Base-by-base conservation (phyloP, 2,329 filamentous ascomycete genomes). In the Colletotrichum caudatum region DNA sequence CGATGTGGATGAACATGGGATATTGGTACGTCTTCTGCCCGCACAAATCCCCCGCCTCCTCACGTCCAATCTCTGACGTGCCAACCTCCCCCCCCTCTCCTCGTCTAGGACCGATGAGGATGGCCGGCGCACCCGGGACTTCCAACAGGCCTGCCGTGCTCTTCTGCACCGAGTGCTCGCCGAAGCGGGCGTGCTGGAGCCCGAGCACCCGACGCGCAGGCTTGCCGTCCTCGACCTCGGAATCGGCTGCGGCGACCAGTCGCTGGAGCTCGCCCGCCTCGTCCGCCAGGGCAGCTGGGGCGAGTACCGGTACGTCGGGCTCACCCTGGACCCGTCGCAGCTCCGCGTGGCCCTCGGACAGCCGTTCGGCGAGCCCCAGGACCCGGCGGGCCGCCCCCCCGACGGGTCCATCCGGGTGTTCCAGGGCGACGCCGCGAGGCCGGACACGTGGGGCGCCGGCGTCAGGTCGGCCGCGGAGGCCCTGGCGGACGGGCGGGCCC, bases 1-100 rank as follows among this genome's bases (percentile, higher is more conserved):
- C 82, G n/a, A 88, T 89, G 87, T 90, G 88, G 88, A 90, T 90
- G 87, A 90, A 90, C 68, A 84, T 90, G 79, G 88, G 88, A 0
- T 90, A 87, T 71, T 90, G 88, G 88, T 85, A 84, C 76, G 85
- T 81, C 3, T 7, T 9, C 1, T 50, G 12, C 14, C 16, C 41
- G 41, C 5, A 6, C 41, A 3, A 8, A 18, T 44, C 16, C 41
- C 54, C 33, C 50, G 9, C 35, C 39, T 9, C 26, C 33, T 33
- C 3, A 8, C n/a, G 23, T 8, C 39, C 18, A 20, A 39, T 46
- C n/a, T 48, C 29, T 50, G 3, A 62, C 44, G 9, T 18, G n/a
- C 46, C n/a, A n/a, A n/a, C n/a, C n/a, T n/a, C n/a, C n/a, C n/a
- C n/a, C n/a, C 14, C 35, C n/a, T 23, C n/a, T n/a, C 23, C 5